Base-by-base conservation (phyloP, 257 asterid genomes). In the Scutellaria galericulata region DNA sequence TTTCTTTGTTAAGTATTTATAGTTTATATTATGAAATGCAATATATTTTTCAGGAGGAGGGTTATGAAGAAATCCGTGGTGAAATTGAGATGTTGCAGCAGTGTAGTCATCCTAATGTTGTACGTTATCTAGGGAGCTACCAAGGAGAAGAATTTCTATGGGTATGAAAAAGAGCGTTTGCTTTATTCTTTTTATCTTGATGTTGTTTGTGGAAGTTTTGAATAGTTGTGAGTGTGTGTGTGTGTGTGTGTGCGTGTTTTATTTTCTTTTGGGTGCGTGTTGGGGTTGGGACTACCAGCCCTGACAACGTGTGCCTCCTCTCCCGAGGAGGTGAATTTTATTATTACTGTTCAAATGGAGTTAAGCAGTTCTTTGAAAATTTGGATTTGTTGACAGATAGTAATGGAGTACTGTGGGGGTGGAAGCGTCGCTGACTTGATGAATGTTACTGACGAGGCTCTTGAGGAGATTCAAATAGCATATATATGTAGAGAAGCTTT, bases 81-180 rank as follows among this genome's bases (percentile, higher is more conserved):
- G 99, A 94, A 85, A 91, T 94, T 73, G 99, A 91, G 90, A 94
- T 94, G 99, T 64, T 94, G 87, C 99, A 95, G 84, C 99, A 95
- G 72, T 95, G 99, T 74, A 95, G 91, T 82, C 98, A 95, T 87
- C 99, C 99, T 68, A 95, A 95, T 82, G 99, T 95, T 77, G 98
- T 95, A 75, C 99, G 99, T 72, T 95, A 95, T 80, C 92, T 95
- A 24, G 99, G 96, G 40, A 95, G 99, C 87, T 95, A 88, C 80
- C 99, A 95, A 83, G 96, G 99, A 70, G 99, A 95, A 77, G 99
- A 95, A 73, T 92, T 84, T 86, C 96, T 95, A 66, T 95, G 99
- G 99, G 98, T 94, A 90, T 66, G 87, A 72, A 69, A 54, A 62
- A 71, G 58, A 71, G 65, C 61, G 13, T 31, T 73, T 31, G 37